Evolutionary conservation across 2,329 filamentous ascomycete genomes (phyloP), one percentile per base, ranked within the genome.

Genomic region (Colletotrichum truncatum): DNA sequence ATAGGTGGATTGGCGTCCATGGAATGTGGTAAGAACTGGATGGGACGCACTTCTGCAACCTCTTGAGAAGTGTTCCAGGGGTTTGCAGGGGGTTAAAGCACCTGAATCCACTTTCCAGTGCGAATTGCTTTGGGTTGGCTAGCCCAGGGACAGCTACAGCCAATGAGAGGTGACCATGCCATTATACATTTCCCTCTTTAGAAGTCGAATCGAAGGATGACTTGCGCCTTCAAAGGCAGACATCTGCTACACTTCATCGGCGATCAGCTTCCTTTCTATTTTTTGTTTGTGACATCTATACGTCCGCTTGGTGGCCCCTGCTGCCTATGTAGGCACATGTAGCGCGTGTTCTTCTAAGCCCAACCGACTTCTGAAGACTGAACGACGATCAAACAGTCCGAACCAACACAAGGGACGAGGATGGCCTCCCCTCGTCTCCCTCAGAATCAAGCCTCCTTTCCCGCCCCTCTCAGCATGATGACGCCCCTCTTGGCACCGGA

Each of bases 111-210:
- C 34, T 51, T 25, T 32, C 36, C 41, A 63, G 59, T 16, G 16
- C 23, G 30, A 30, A 46, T 56, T 43, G 52, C 52, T 25, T 32
- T 14, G 38, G 53, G 43, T 21, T 21, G 25, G 32, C 54, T 64
- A 16, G 28, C 38, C n/a, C 16, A 10, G 36, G 43, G 32, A 45
- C 25, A 36, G 14, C 6, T 16, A 28, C 21, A 34, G 39, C 62
- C 62, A 62, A 65, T 65, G 32, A 41, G 39, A 32, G 18, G 49
- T 28, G 7, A 34, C 49, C 34, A 36, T 65, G n/a, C 14, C 26
- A 23, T 39, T 39, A 16, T 49, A 28, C 49, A 30, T 62, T 51
- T 62, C 62, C 62, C 25, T 62, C 57, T 62, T 62, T 21, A 55
- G 48, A 55, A 62, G 34, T 41, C 41, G 41, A n/a, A n/a, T 16